phyloP scores from a whole-genome alignment of 208 protist species.

The Acanthamoeba lenticulata region DNA sequence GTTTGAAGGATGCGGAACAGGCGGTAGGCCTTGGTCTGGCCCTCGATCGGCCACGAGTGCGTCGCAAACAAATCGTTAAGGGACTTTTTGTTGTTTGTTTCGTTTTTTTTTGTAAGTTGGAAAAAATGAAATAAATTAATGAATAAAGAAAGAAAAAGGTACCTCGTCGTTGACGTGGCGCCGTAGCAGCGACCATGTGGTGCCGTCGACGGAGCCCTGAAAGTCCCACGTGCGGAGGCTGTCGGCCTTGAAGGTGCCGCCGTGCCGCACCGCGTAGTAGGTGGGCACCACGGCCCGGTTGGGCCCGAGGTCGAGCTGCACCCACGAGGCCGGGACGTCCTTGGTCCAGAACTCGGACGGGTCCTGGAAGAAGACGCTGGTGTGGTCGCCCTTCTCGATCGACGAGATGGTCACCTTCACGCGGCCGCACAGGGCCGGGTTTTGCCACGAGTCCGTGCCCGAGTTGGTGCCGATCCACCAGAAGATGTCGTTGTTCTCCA shows the following conservation, averaged over 20 bases:
- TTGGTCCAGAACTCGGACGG: background rate
- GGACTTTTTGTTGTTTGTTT: no score
- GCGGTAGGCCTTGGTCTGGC: constrained; percentile 56
- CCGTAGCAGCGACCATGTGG: constrained; percentile 66
- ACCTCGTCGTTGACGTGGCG: constrained; percentile 72
- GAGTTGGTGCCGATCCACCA: constrained; percentile 69
- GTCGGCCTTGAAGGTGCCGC: constrained; percentile 65
- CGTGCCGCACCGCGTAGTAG: constrained; percentile 75
- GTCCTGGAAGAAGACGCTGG: constrained; percentile 11
- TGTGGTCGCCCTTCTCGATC: background rate
- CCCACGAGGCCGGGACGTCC: constrained; percentile 69
- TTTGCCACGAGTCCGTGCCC: constrained; percentile 2
- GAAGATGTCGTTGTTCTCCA: constrained; percentile 77
- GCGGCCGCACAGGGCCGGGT: background rate
- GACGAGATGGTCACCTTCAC: background rate
- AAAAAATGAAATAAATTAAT: background rate
- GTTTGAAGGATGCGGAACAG: constrained; percentile 76
- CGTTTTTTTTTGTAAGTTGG: no score
- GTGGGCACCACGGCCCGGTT: constrained; percentile 69
- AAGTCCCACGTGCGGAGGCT: constrained; percentile 75
- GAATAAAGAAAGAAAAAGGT: background rate
- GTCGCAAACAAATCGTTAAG: constrained; percentile 57
- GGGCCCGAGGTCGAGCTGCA: constrained; percentile 71
- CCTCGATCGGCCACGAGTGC: constrained; percentile 66
- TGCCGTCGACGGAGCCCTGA: constrained; percentile 74